Base-by-base conservation (phyloP, 768 basidiomycete species). In the Boletus coccyginus region DNA sequence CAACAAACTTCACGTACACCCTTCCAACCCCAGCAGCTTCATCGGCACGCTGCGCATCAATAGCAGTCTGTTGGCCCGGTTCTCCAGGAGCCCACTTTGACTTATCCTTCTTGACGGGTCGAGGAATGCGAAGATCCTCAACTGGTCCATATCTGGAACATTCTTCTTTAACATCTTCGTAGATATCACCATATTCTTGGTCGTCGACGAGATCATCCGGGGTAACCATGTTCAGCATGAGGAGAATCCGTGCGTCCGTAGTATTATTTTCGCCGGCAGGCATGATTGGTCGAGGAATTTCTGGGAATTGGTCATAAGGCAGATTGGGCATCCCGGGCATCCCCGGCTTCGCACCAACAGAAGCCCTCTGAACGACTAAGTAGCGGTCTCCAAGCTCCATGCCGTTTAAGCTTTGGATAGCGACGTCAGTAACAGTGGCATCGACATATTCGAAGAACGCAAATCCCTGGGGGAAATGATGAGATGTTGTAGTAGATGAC, bases 381-480 rank as follows among this genome's bases (percentile, higher is more conserved):
- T 85, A 92, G 9, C 94, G 87, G 72, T 98, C 97, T 46, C 96
- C 97, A 14, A 98, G 84, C 68, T 97, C 91, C 94, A 99, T 98
- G 58, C 94, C 93, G 73, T 96, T 94, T 54, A 99, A 81, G 65
- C 93, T 92, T 71, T 92, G 90, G 65, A 96, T 97, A 46, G 97
- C 97, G 63, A 97, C 85, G 62, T 98, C 97, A 57, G 97, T 99
- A 55, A 94, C 87, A 48, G 71, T 73, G 16, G 84, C 75, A 68
- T 99, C 97, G 58, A 91, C 87, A 73, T 98, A 99, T 80, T 99
- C 97, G 76, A 94, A 96, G 80, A 99, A 98, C 4, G 97, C 97
- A 73, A 97, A 99, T 65, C 97, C 97, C 96, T 98, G 65, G 5
- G 33, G 16, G 47, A 44, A 54, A 21, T 14, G 35, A 12, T 61